Evolutionary conservation across 257 asterid species (phyloP).

Genomic region (Eucommia ulmoides): DNA sequence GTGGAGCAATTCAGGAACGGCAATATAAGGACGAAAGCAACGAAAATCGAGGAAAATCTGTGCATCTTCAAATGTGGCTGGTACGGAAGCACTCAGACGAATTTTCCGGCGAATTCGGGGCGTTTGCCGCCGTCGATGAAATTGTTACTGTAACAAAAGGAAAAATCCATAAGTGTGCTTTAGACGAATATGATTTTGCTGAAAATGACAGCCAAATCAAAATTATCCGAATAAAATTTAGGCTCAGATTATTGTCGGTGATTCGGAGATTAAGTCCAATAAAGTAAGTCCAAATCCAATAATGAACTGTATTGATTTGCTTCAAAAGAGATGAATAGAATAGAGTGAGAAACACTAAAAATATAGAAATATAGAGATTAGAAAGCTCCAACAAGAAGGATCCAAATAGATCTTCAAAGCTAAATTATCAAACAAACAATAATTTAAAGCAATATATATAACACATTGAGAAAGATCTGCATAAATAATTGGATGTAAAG

Average conservation of each 20-base stretch:
- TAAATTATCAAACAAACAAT: no score
- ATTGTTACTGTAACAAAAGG: not conserved
- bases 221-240: not conserved
- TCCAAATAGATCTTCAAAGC: no score
- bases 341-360: no score
- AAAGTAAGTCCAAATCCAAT: no score
- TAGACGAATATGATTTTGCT: not conserved
- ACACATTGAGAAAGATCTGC: no score
- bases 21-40: conserved; percentile 14
- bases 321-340: not conserved
- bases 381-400: no score
- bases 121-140: not conserved
- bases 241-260: not conserved
- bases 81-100: not conserved
- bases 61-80: conserved; percentile 17
- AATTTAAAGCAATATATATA: no score
- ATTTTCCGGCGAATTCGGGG: no score
- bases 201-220: not conserved
- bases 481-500: no score
- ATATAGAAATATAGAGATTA: no score
- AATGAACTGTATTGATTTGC: not conserved
- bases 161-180: not conserved
- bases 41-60: conserved; percentile 1
- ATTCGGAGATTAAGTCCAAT: not conserved
- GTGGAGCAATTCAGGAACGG: conserved; percentile 13